A percentile compares a stretch with the other conserved stretches of the same genome.
phyloP scores from a whole-genome alignment of 805 yeast genomes.

The Lipomyces kockii region DNA sequence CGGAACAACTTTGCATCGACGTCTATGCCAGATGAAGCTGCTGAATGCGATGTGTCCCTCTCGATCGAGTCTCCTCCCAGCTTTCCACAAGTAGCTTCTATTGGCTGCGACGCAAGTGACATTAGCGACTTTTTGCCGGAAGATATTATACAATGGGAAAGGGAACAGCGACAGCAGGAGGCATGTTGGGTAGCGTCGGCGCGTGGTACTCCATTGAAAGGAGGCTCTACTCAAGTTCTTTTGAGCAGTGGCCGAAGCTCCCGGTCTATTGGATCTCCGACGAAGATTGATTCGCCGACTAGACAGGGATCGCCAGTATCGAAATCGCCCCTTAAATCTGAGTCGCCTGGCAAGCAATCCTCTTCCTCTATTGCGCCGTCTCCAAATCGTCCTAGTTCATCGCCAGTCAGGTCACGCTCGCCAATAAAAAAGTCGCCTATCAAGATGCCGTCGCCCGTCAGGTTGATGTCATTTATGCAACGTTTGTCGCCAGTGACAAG shows the following conservation, averaged over 20 bases:
- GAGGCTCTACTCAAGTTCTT: background rate
- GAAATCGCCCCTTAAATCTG: constrained; percentile 5
- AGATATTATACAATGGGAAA: constrained; percentile 26
- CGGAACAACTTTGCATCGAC: background rate
- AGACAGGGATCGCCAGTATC: background rate
- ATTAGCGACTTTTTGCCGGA: constrained; percentile 23
- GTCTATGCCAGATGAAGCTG: background rate
- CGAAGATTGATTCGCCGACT: background rate
- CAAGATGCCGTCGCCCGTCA: background rate
- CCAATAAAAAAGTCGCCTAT: constrained; percentile 3
- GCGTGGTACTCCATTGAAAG: constrained; percentile 2
- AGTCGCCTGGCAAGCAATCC: constrained; percentile 12
- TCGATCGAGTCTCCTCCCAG: background rate
- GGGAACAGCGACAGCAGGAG: constrained; percentile 20
- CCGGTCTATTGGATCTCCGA: background rate
- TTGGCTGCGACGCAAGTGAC: constrained; percentile 1
- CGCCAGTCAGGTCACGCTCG: background rate
- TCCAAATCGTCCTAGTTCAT: background rate
- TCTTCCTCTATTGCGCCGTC: background rate
- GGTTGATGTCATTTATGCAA: background rate
- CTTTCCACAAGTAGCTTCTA: background rate
- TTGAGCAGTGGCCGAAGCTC: background rate
- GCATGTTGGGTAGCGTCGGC: constrained; percentile 23
- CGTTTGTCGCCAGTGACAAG: background rate
- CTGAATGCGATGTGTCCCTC: background rate